A percentile compares a stretch with the other conserved stretches of the same genome.
Conservation (phyloP, 176 grass and related monocot species). For the Phragmites australis region DNA sequence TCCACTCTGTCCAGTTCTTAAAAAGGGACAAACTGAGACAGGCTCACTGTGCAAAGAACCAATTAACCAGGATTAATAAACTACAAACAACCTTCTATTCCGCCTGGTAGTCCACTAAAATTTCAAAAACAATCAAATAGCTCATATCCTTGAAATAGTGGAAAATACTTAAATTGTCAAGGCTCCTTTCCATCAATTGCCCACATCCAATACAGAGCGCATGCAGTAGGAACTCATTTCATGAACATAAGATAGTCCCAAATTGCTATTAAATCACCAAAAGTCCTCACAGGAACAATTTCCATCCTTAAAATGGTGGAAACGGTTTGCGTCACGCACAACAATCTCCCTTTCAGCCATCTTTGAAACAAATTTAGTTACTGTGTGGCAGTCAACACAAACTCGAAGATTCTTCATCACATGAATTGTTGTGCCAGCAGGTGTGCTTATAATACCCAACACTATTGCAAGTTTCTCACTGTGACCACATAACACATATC, state of each 20-base stretch:
- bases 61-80: conserved; percentile 3
- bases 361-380: conserved; percentile 63
- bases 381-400: conserved; percentile 69
- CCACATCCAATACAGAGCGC: not conserved
- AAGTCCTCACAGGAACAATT: conserved; percentile 67
- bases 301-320: conserved; percentile 75
- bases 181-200: not conserved
- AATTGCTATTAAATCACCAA: conserved; percentile 42
- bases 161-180: not conserved
- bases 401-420: conserved; percentile 79
- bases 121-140: conserved; percentile 19
- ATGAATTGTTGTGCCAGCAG: conserved; percentile 57
- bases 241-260: conserved; percentile 1
- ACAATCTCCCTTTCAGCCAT: conserved; percentile 68
- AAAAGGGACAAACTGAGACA: not conserved
- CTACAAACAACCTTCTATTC: conserved; percentile 2
- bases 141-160: not conserved
- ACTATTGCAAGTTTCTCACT: conserved; percentile 78
- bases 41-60: not conserved
- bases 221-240: not conserved
- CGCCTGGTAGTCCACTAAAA: not conserved
- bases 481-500: conserved; percentile 63
- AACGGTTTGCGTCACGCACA: conserved; percentile 63
- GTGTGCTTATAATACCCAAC: conserved; percentile 72
- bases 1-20: not conserved